These are phyloP conservation scores for Paracamarosporium sp. DNA, from an alignment of 2,329 filamentous ascomycete species.

Conservation along the genomic window DNA sequence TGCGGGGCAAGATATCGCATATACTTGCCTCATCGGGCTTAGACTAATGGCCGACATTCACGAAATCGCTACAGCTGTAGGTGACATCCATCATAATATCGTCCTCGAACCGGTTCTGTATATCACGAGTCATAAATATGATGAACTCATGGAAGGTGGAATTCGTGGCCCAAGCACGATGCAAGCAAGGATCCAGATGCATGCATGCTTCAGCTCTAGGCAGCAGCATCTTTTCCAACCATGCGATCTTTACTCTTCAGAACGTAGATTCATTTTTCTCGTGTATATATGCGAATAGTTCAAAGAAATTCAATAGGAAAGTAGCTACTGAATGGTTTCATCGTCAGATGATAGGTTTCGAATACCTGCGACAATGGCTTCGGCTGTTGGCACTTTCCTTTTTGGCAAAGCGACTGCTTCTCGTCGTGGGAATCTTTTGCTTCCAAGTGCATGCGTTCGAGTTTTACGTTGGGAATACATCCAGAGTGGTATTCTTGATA, in stretches of 20 bases:
- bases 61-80: neutral
- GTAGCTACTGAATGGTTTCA: neutral
- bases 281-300: neutral
- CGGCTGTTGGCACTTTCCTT: neutral
- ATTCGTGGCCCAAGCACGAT: too few species aligned
- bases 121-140: too few species aligned
- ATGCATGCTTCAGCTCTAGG: neutral
- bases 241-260: neutral
- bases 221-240: neutral
- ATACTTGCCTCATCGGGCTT: constrained; percentile 10
- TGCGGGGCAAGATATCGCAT: constrained; percentile 9
- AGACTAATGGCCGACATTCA: neutral
- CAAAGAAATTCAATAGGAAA: neutral
- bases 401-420: neutral
- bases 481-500: neutral
- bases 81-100: too few species aligned
- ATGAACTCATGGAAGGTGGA: too few species aligned
- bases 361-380: neutral
- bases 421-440: neutral
- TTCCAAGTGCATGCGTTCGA: neutral
- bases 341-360: neutral
- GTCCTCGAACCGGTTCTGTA: too few species aligned
- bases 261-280: neutral
- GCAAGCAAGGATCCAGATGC: too few species aligned
- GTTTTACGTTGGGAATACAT: neutral